Evolutionary conservation across 768 basidiomycete genomes (phyloP), one percentile per base, ranked within the genome.

Genomic region (Neoboletus brunneissimus): DNA sequence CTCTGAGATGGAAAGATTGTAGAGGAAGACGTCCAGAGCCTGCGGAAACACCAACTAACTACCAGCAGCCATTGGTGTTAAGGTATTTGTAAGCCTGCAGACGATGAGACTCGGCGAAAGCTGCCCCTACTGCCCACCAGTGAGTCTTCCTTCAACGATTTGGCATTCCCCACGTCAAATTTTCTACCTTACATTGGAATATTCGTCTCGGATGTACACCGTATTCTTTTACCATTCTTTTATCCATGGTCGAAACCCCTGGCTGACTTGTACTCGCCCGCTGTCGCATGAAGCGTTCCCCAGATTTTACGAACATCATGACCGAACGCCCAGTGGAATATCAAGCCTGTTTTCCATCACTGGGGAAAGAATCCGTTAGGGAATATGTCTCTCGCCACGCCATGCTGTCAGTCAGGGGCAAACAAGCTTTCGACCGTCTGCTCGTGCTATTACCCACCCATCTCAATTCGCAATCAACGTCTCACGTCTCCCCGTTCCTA

Each of bases 281-380:
- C 50, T 37, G 11, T 44, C 23, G 13, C 45, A 43, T 35, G 37
- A 56, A 68, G 64, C 29, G 31, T 48, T 47, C 51, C 11, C 62
- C 57, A 57, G 55, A 32, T 56, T 58, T 60, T 18, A 64, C 55
- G 67, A 66, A 52, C 53, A 5, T 61, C 46, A 67, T 69, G 66
- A 55, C 50, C 9, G 53, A 41, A 64, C 46, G 53, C 43, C 55
- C 48, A 46, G 53, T 45, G 32, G 45, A 58, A 53, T 38, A 32
- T 27, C 54, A 53, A 38, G n/a, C 23, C 40, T 12, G 6, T 37
- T 50, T 56, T 6, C 34, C 45, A 22, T 49, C 13, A 11, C 44
- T 25, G 2, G 47, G 18, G 43, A 52, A 61, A 10, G 57, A 51
- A 49, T 48, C 51, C 35, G 38, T 34, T 23, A 45, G 32, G 51